Percentiles rank a stretch among this genome's conserved stretches.
Conservation (phyloP, 2,329 filamentous ascomycete species). For the Microdochium nivale region DNA sequence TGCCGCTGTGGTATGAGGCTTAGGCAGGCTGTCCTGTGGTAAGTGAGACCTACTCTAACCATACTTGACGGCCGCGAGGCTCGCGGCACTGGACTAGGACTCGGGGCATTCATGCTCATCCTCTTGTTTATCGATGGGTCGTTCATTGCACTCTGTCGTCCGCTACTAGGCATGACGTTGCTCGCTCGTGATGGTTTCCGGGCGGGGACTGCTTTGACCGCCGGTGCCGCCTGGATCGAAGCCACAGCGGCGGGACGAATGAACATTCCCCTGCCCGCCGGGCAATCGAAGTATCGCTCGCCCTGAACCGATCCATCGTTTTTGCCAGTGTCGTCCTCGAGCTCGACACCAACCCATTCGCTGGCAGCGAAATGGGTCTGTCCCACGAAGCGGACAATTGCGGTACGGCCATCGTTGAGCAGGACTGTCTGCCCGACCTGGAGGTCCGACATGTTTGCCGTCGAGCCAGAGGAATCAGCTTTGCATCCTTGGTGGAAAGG, state of each 20-base stretch:
- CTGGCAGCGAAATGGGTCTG: slow-evolving; percentile 71
- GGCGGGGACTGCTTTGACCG: slow-evolving; percentile 30
- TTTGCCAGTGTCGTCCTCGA: slow-evolving; percentile 75
- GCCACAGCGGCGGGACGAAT: slow-evolving; percentile 64
- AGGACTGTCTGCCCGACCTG: slow-evolving; percentile 66
- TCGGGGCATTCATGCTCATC: slow-evolving; percentile 63
- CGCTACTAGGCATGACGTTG: slow-evolving; percentile 14
- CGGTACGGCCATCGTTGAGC: slow-evolving; percentile 70
- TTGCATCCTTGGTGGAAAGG: not conserved
- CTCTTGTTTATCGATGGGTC: slow-evolving; percentile 51
- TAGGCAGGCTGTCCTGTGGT: not conserved
- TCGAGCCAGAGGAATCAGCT: not conserved
- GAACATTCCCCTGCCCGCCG: slow-evolving; percentile 72
- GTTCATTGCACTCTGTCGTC: slow-evolving; percentile 41
- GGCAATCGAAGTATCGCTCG: slow-evolving; percentile 81
- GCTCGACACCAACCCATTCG: slow-evolving; percentile 84
- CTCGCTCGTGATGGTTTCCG: slow-evolving; percentile 26
- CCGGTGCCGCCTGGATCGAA: slow-evolving; percentile 40
- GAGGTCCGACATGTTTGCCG: slow-evolving; percentile 45
- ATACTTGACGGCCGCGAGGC: slow-evolving; percentile 46
- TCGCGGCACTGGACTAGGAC: slow-evolving; percentile 61
- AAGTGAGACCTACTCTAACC: slow-evolving; percentile 36
- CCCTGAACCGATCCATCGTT: slow-evolving; percentile 91
- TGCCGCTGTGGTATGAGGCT: not conserved
- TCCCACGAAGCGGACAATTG: slow-evolving; percentile 73